Percentiles rank a stretch among this genome's conserved stretches.
These are phyloP conservation scores for Nitzschia palea DNA, from an alignment of 108 stramenopile species.

Conservation along the genomic window DNA sequence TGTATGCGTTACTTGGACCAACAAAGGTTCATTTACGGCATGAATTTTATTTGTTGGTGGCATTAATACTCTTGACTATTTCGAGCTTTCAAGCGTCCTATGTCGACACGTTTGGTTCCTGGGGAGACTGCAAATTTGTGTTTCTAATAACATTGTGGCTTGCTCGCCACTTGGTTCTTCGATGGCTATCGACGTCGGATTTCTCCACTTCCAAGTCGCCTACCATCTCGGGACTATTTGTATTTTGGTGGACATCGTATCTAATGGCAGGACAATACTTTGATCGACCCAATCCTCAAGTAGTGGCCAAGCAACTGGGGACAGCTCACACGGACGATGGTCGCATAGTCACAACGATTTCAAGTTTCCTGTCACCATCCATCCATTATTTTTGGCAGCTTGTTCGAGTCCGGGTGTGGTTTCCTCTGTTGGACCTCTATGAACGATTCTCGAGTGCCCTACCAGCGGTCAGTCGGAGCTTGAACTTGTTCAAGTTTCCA, in stretches of 20 bases:
- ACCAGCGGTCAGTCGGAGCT: too few species aligned
- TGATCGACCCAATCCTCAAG: constrained; percentile 37
- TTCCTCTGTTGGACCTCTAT: background rate
- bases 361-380: constrained; percentile 1
- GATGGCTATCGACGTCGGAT: constrained; percentile 33
- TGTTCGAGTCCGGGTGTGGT: constrained; percentile 1
- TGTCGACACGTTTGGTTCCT: background rate
- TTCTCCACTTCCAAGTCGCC: constrained; percentile 15
- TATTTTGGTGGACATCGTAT: constrained; percentile 23
- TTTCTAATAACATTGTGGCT: constrained; percentile 27
- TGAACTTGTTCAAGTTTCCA: background rate
- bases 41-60: constrained; percentile 36
- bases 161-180: constrained; percentile 31
- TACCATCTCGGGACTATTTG: constrained; percentile 21
- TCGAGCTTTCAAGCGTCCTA: constrained; percentile 29
- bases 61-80: constrained; percentile 26
- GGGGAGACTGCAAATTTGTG: constrained; percentile 22
- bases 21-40: constrained; percentile 44
- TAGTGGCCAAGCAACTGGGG: constrained; percentile 29
- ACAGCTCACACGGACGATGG: constrained; percentile 6
- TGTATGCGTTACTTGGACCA: constrained; percentile 41
- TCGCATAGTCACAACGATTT: background rate
- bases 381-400: constrained; percentile 6
- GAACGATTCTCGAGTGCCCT: background rate
- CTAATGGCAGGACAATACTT: constrained; percentile 48